Percentiles rank a stretch among this genome's conserved stretches.
Conservation (phyloP, 306 rosid genomes). For the Lathyrus tuberosus region DNA sequence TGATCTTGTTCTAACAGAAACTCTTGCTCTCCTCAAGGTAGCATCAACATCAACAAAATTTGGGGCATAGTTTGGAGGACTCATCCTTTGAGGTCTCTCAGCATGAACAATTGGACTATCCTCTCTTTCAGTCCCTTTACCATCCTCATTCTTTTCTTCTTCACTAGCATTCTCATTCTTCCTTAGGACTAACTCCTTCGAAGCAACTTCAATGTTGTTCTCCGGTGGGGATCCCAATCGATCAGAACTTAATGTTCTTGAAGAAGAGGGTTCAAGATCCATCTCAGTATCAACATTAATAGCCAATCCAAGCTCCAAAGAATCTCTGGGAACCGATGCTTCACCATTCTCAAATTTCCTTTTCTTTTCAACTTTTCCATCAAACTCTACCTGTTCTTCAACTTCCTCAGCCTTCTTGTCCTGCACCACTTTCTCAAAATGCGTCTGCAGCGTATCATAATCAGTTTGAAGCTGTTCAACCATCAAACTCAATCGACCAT, state of each 20-base stretch:
- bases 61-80: conserved; percentile 50
- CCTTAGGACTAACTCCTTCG: conserved; percentile 25
- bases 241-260: conserved; percentile 39
- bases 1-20: conserved; percentile 79
- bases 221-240: conserved; percentile 47
- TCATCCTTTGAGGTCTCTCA: conserved; percentile 55
- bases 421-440: conserved; percentile 43
- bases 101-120: conserved; percentile 54
- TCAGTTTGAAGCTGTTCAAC: conserved; percentile 44
- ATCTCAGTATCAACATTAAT: conserved; percentile 37
- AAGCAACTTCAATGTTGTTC: conserved; percentile 36
- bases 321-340: conserved; percentile 57
- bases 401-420: conserved; percentile 40
- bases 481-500: conserved; percentile 51
- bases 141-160: conserved; percentile 46
- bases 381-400: conserved; percentile 36
- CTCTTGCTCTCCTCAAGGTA: conserved; percentile 78
- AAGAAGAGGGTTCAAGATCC: conserved; percentile 50
- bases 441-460: conserved; percentile 59
- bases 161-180: conserved; percentile 43
- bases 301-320: conserved; percentile 73
- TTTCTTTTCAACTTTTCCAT: conserved; percentile 35
- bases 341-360: conserved; percentile 34
- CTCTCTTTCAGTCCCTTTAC: conserved; percentile 43
- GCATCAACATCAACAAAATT: conserved; percentile 73